Conservation (phyloP, 352 stramenopile species). For the Nothophytophthora sp. region DNA sequence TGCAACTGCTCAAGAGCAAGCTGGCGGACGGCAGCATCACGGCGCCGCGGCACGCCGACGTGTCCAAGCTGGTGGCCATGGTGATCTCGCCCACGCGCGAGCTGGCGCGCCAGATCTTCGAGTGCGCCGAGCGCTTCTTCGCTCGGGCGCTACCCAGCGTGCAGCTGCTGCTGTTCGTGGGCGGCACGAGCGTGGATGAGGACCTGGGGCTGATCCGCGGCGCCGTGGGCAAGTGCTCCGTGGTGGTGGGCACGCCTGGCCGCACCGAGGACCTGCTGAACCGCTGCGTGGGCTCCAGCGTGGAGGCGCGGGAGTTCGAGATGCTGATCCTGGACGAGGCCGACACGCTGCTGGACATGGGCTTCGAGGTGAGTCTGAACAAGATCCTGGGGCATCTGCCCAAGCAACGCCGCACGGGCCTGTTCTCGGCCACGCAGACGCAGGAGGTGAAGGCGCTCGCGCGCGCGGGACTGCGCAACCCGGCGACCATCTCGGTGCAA, state of each 20-base stretch:
- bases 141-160: slow-evolving; percentile 57
- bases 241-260: slow-evolving; percentile 86
- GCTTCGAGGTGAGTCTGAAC: slow-evolving; percentile 96
- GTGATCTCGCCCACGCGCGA: slow-evolving; percentile 90
- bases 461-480: slow-evolving; percentile 97
- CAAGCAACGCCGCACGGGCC: slow-evolving; percentile 96
- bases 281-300: slow-evolving; percentile 62
- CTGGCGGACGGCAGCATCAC: slow-evolving; percentile 63
- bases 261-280: slow-evolving; percentile 89
- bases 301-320: slow-evolving; percentile 95
- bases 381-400: slow-evolving; percentile 95
- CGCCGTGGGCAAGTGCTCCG: slow-evolving; percentile 58
- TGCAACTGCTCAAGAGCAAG: slow-evolving; percentile 88
- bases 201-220: slow-evolving; percentile 69
- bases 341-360: slow-evolving; percentile 99
- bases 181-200: slow-evolving; percentile 89
- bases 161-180: slow-evolving; percentile 88
- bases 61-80: slow-evolving; percentile 81
- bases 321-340: slow-evolving; percentile 99
- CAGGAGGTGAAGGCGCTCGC: slow-evolving; percentile 96
- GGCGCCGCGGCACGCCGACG: slow-evolving; percentile 40
- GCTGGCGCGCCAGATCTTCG: slow-evolving; percentile 85
- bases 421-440: slow-evolving; percentile 92
- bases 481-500: slow-evolving; percentile 97
- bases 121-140: slow-evolving; percentile 73